Base-by-base conservation (phyloP, 257 asterid species). In the Knoxia roxburghii region DNA sequence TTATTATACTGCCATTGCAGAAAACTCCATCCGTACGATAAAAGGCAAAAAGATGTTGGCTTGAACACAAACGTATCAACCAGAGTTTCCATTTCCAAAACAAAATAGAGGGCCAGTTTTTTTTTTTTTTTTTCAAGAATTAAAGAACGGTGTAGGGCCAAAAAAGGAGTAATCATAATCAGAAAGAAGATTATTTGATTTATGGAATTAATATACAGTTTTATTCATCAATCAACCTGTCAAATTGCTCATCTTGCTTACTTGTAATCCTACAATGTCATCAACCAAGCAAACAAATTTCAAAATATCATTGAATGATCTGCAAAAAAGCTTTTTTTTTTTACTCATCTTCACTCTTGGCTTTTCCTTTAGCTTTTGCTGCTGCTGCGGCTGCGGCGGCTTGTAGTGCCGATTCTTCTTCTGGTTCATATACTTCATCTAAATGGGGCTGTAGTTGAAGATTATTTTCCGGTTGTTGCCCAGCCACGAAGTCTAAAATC, bases 401-500 rank as follows among this genome's bases (percentile, higher is more conserved):
- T 46, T 17, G 51, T 4, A 15, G n/a, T 15, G 51, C 67, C 39
- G n/a, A 68, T 41, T 30, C 51, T 15, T 49, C 71, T 7, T 33
- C n/a, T 32, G 4, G 75, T 54, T 30, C 67, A 10, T 49, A 74
- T 45, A 39, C 70, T 13, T 17, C 66, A 32, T 23, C 67, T 5
- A 75, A 4, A 7, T 65, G 58, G 13, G 75, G 61, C 8, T 54
- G 75, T 15, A n/a, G n/a, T n/a, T n/a, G n/a, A n/a, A 78, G 23
- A 21, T 68, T 73, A 30, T 72, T 73, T 26, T 84, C 95, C 66
- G 84, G 69, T 21, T n/a, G n/a, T n/a, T 78, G 77, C 24, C 91
- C 84, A 7, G 89, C 91, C 29, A 86, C 91, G 29, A 62, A 86
- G 29, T 83, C 85, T 72, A 88, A 13, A 71, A 88, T 46, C 20